A percentile compares a stretch with the other conserved stretches of the same genome.
phyloP scores from a whole-genome alignment of 192 early-diverging fungal species.

The Funneliformis geosporum region DNA sequence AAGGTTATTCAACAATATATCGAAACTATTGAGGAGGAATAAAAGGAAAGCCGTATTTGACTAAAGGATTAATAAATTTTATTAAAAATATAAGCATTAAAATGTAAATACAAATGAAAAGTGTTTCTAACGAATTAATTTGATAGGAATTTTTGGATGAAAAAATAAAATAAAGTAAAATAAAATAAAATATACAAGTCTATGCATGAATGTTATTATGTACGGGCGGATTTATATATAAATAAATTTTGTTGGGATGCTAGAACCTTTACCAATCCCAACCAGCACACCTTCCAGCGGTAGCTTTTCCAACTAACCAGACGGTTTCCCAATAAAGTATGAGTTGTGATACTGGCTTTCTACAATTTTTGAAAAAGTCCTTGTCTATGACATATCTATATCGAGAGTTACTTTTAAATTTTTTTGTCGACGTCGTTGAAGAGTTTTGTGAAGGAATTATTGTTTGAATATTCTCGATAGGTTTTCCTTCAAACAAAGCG shows the following conservation, averaged over 20 bases:
- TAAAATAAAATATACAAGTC: neutral
- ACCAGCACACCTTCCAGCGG: neutral
- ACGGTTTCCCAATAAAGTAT: neutral
- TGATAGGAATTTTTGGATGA: too few species aligned
- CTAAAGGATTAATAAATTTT: neutral
- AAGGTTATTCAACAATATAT: constrained; percentile 16
- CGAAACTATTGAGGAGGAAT: neutral
- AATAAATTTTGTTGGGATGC: too few species aligned
- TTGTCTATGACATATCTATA: neutral
- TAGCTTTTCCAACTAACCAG: neutral
- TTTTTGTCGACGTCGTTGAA: neutral
- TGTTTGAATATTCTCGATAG: neutral
- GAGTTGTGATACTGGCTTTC: neutral
- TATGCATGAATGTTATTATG: neutral
- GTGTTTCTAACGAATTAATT: neutral
- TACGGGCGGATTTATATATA: neutral
- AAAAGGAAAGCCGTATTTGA: neutral
- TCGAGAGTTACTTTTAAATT: neutral
- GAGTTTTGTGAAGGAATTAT: neutral
- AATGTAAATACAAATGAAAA: neutral
- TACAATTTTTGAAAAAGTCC: neutral
- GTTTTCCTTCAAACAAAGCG: neutral
- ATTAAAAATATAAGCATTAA: neutral
- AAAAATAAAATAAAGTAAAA: neutral
- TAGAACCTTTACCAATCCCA: neutral